Evolutionary conservation across 2,329 filamentous ascomycete genomes (phyloP), one percentile per base, ranked within the genome.

Genomic region (Botrytis medusae): DNA sequence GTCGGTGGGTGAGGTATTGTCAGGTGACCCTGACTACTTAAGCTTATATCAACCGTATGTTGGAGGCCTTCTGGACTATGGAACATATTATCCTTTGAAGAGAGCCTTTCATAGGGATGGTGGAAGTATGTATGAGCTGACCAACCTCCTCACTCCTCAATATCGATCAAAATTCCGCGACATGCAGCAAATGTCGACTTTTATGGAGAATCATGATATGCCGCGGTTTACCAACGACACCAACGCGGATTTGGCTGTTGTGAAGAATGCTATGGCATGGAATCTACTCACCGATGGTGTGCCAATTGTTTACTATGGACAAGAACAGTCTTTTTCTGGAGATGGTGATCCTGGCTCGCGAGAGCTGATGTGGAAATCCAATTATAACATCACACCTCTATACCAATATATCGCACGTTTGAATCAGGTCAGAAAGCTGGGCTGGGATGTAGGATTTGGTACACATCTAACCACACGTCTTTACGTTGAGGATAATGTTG

Each of bases 1-100:
- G 80, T 83, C 84, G 4, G 83, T 90, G 22, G 89, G 89, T 9
- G 89, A 91, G 77, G 88, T 90, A 10, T 84, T 90, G 82, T 83
- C 42, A 81, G 83, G 6, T 82, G 84, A 74, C 82, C 83, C 8
- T 81, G 78, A 69, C 78, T 83, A 46, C 12, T 44, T 72, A 34
- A 70, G 64, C 44, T 42, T 83, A 25, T 90, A 88, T 78, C 84
- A 87, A 59, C 81, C 82, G 70, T 79, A 84, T 72, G 84, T 90
- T 82, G 83, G 84, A 22, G 88, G 87, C 22, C 81, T 91, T 62
- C 81, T 91, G 74, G 89, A 91, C 82, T 91, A 90, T 76, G 84
- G 86, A 0, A 80, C 82, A 74, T 87, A 83, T 63, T 74, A 75
- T 54, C 73, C 74, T 29, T n/a, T 74, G 18, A 69, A 74, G 20